phyloP scores from a whole-genome alignment of 2,329 filamentous ascomycete species.

The Venturia asperata region DNA sequence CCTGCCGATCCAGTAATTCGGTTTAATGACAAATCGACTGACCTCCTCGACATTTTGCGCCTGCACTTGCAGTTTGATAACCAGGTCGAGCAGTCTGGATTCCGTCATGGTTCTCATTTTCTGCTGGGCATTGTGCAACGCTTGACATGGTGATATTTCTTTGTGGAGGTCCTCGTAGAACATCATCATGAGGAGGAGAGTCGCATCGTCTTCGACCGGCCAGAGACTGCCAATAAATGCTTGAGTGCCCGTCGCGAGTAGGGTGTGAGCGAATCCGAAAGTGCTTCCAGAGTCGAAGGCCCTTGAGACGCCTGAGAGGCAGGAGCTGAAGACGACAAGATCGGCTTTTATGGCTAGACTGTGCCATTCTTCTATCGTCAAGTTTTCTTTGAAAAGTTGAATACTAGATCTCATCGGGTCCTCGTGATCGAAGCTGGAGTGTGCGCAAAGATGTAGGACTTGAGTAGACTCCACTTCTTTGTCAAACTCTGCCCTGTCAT shows the following conservation, averaged over 20 bases:
- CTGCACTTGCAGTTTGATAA: constrained; percentile 16
- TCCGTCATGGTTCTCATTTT: constrained; percentile 22
- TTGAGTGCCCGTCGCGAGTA: constrained; percentile 20
- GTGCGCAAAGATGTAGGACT: constrained; percentile 22
- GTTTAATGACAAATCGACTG: constrained; percentile 17
- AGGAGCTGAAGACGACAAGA: constrained; percentile 22
- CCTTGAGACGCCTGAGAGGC: constrained; percentile 21
- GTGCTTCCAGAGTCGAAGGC: constrained; percentile 21
- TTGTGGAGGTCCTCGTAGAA: constrained; percentile 21
- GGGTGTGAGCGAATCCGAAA: constrained; percentile 20
- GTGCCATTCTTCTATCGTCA: constrained; percentile 20
- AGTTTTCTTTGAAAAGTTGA: constrained; percentile 20
- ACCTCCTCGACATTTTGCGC: constrained; percentile 7
- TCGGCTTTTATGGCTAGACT: constrained; percentile 20
- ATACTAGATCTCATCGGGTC: constrained; percentile 18
- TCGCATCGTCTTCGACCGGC: constrained; percentile 21
- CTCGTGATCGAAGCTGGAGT: constrained; percentile 20
- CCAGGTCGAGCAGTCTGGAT: constrained; percentile 16
- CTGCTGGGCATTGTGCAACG: constrained; percentile 17
- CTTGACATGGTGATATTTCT: constrained; percentile 16
- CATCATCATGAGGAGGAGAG: constrained; percentile 21
- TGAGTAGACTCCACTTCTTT: constrained; percentile 1
- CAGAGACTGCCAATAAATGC: constrained; percentile 22
- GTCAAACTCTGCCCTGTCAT: constrained; percentile 20
- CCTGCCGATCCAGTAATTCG: constrained; percentile 17